Evolutionary conservation across 345 rosid species (phyloP), one percentile per base, ranked within the genome.

Genomic region (Bruguiera parviflora): DNA sequence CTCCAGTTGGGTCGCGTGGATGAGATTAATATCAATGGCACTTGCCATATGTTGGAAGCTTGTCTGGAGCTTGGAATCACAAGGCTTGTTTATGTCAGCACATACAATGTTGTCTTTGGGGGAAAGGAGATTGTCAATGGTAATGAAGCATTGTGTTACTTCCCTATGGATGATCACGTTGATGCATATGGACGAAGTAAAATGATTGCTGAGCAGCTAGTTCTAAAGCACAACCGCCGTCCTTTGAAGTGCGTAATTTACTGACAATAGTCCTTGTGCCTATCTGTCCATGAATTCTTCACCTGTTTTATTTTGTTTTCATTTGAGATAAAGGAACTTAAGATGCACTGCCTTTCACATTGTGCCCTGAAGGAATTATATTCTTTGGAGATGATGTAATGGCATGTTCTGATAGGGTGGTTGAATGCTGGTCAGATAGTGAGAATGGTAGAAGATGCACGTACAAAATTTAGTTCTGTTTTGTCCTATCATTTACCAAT

Each of bases 101-200:
- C 98, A 8, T 88, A 91, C 73, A 94, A 94, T 75, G 98, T 91
- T 64, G 91, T 91, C 11, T 94, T 87, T 81, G 96, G 98, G 13
- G 95, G 92, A 39, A 88, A 87, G 67, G 90, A 91, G 92, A 88
- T 94, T 56, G 73, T 67, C 1, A 94, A 84, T 69, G 98, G 98
- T 43, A 85, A 91, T 63, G 98, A 94, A 61, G 49, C 81, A 57
- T 77, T 94, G 61, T 86, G 90, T 5, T 94, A 89, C 80, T 91
- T 91, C 77, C 96, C 97, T 1, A 77, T 86, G 4, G 97, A 91
- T 66, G 79, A 84, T 32, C 97, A 91, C 64, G 79, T 87, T 0
- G 98, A 94, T 77, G 61, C 96, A 0, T 91, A 91, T 74, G 85
- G 85, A 15, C 91, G 90, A 39, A 89, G 88, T 53, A 94, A 94